Evolutionary conservation across 75 land plant species (phyloP).

Genomic region (Picea glauca): DNA sequence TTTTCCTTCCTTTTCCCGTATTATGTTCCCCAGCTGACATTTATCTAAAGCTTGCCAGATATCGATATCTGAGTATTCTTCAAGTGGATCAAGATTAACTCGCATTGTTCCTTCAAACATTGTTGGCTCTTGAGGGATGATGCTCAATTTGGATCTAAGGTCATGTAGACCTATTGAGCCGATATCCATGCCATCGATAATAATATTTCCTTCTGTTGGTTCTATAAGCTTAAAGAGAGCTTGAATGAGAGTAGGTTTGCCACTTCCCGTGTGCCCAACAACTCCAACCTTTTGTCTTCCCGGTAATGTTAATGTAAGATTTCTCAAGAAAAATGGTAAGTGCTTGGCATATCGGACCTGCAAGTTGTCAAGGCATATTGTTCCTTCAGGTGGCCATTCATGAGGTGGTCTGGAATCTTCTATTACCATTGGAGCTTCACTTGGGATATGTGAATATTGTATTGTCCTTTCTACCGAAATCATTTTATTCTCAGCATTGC

Average conservation of each 20-base stretch:
- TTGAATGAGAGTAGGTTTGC: slow-evolving; percentile 93
- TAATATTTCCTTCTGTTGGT: slow-evolving; percentile 69
- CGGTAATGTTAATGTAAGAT: slow-evolving; percentile 71
- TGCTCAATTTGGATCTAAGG: slow-evolving; percentile 74
- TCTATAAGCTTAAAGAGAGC: slow-evolving; percentile 88
- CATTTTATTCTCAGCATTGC: slow-evolving; percentile 79
- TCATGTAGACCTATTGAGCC: slow-evolving; percentile 78
- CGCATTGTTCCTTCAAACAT: slow-evolving; percentile 88
- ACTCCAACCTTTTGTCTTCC: slow-evolving; percentile 86
- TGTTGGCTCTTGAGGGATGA: slow-evolving; percentile 92
- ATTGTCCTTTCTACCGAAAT: slow-evolving; percentile 88
- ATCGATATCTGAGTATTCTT: slow-evolving; percentile 45
- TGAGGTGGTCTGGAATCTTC: slow-evolving; percentile 37
- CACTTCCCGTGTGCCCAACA: slow-evolving; percentile 93
- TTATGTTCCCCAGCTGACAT: slow-evolving; percentile 22
- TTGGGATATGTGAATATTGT: slow-evolving; percentile 67
- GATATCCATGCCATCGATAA: slow-evolving; percentile 76
- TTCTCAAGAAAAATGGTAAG: slow-evolving; percentile 66
- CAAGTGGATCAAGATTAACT: slow-evolving; percentile 82
- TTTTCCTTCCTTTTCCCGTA: slow-evolving; percentile 18
- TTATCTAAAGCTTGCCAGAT: slow-evolving; percentile 72
- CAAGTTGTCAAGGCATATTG: slow-evolving; percentile 39
- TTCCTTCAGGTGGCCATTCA: slow-evolving; percentile 68
- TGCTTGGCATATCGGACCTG: slow-evolving; percentile 86
- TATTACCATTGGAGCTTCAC: slow-evolving; percentile 81